These are phyloP conservation scores for Sporothrix euskadiensis DNA, from an alignment of 2,329 filamentous ascomycete species.

Conservation along the genomic window DNA sequence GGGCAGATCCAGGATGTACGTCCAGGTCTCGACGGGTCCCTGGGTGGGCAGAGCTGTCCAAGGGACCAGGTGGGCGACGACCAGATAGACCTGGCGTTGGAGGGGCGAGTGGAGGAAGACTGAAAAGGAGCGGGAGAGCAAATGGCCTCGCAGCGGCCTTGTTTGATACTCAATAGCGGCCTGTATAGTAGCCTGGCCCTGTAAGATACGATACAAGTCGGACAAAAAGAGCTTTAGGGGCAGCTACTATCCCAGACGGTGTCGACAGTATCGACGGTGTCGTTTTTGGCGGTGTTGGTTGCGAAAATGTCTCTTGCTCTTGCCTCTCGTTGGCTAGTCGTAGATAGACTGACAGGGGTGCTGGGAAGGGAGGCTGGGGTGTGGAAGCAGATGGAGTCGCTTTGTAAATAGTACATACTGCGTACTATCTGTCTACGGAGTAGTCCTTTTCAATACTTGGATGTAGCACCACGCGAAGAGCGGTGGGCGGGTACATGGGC, in stretches of 20 bases:
- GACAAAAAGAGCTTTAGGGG: slow-evolving; percentile 14
- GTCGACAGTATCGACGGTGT: slow-evolving; percentile 7
- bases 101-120: slow-evolving; percentile 4
- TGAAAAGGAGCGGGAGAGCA: not conserved
- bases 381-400: slow-evolving; percentile 16
- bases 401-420: too few relatives aligned
- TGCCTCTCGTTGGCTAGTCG: not conserved
- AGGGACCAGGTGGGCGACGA: slow-evolving; percentile 7
- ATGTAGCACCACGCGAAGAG: slow-evolving; percentile 24
- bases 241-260: not conserved
- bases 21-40: slow-evolving; percentile 26
- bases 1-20: slow-evolving; percentile 26
- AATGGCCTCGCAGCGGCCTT: not conserved
- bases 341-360: slow-evolving; percentile 20
- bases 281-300: slow-evolving; percentile 16
- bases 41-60: slow-evolving; percentile 10
- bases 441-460: slow-evolving; percentile 11
- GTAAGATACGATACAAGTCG: not conserved
- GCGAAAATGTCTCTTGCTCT: slow-evolving; percentile 21
- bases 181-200: not conserved
- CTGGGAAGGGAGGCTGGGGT: slow-evolving; percentile 29
- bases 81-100: not conserved
- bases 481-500: slow-evolving; percentile 17
- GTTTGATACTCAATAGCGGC: too few relatives aligned
- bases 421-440: not conserved